Evolutionary conservation across 1,139 yeast genomes (phyloP).

Genomic region (Saccharomyces hybrid): DNA sequence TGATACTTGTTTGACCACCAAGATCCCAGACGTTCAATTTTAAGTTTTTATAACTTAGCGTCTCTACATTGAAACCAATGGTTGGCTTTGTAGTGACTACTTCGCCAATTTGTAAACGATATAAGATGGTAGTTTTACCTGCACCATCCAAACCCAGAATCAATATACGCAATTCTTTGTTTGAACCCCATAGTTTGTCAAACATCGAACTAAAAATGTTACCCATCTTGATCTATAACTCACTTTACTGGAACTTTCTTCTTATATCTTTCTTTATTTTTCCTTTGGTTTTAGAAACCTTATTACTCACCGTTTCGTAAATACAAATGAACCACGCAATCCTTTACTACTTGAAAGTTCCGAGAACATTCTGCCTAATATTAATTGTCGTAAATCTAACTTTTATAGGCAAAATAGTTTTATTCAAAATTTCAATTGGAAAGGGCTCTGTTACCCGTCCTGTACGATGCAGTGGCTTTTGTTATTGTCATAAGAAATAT

Average conservation of each 20-base stretch:
- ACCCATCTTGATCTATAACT: slow-evolving; percentile 46
- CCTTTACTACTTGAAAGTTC: not conserved
- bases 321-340: not conserved
- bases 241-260: not conserved
- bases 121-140: slow-evolving; percentile 91
- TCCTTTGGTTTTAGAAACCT: not conserved
- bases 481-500: not conserved
- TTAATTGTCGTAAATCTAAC: not conserved
- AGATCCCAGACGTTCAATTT: slow-evolving; percentile 87
- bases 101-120: slow-evolving; percentile 87
- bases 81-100: slow-evolving; percentile 93
- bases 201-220: slow-evolving; percentile 80
- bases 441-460: not conserved
- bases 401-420: not conserved
- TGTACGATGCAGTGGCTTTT: not conserved
- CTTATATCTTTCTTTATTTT: not conserved
- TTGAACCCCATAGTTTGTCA: slow-evolving; percentile 80
- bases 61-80: slow-evolving; percentile 94
- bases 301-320: not conserved
- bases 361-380: not conserved
- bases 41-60: slow-evolving; percentile 79
- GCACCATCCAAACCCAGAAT: slow-evolving; percentile 96
- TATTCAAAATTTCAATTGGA: not conserved
- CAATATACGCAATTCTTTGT: slow-evolving; percentile 83
- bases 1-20: slow-evolving; percentile 93